Conservation (phyloP, 768 basidiomycete genomes). For the Piloderma croceum region DNA sequence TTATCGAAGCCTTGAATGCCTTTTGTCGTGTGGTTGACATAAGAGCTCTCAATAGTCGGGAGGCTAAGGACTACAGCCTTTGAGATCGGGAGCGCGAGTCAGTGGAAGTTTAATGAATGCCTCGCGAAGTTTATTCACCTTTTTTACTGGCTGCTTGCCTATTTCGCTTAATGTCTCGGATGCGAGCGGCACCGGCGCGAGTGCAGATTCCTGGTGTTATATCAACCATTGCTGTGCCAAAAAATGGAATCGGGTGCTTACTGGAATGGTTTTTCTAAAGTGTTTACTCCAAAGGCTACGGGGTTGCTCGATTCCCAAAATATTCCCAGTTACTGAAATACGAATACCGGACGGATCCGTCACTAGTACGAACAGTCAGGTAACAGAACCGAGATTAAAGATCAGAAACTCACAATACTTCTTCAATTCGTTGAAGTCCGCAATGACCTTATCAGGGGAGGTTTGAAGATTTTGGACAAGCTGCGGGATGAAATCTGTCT, state of each 20-base stretch:
- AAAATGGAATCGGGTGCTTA: conserved; percentile 24
- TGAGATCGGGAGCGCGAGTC: conserved; percentile 3
- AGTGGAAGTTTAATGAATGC: conserved; percentile 4
- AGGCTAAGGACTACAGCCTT: conserved; percentile 84
- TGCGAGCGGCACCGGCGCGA: conserved; percentile 63
- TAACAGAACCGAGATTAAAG: neutral
- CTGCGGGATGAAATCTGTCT: conserved; percentile 74
- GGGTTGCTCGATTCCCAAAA: conserved; percentile 64
- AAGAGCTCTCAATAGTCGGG: conserved; percentile 93
- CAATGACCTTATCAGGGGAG: conserved; percentile 63
- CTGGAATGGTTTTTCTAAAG: conserved; percentile 58
- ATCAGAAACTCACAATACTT: conserved; percentile 45
- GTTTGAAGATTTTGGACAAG: conserved; percentile 68
- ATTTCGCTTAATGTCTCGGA: conserved; percentile 66
- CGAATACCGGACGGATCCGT: conserved; percentile 78
- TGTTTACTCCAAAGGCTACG: conserved; percentile 68
- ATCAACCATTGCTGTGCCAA: conserved; percentile 4
- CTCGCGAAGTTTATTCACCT: conserved; percentile 37
- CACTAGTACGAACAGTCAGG: conserved; percentile 41
- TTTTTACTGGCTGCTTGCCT: conserved; percentile 67
- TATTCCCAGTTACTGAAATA: conserved; percentile 86
- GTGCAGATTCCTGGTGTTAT: conserved; percentile 39
- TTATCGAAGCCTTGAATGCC: conserved; percentile 77
- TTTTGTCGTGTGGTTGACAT: conserved; percentile 70
- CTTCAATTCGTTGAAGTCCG: conserved; percentile 72